A percentile compares a stretch with the other conserved stretches of the same genome.
These are phyloP conservation scores for Helenozyma rhizophorensis DNA, from an alignment of 805 yeast species.

Conservation along the genomic window DNA sequence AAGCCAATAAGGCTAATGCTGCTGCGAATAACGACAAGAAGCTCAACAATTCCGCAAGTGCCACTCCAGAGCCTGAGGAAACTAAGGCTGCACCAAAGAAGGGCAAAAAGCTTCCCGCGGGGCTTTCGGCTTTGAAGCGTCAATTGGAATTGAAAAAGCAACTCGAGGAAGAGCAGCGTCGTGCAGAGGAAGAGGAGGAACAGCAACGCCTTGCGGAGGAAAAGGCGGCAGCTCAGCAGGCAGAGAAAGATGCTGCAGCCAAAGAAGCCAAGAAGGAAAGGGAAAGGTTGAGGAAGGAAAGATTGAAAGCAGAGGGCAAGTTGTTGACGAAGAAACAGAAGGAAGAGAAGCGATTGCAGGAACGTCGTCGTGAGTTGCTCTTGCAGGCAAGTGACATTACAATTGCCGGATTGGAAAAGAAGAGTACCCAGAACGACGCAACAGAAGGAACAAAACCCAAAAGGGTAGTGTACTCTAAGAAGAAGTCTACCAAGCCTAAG, in stretches of 20 bases:
- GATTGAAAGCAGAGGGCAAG: constrained; percentile 94
- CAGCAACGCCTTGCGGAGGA: constrained; percentile 48
- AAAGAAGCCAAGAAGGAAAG: constrained; percentile 73
- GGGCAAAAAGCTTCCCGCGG: constrained; percentile 83
- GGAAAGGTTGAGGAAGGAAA: constrained; percentile 82
- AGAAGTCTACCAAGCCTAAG: constrained; percentile 53
- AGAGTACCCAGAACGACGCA: constrained; percentile 10
- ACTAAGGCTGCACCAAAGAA: constrained; percentile 41
- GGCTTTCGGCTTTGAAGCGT: constrained; percentile 83
- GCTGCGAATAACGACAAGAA: constrained; percentile 26
- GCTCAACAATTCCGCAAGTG: constrained; percentile 21
- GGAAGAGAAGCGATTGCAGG: constrained; percentile 81
- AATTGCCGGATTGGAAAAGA: constrained; percentile 65
- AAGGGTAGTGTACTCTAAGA: constrained; percentile 67
- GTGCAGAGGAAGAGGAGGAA: constrained; percentile 67
- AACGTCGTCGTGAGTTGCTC: constrained; percentile 84
- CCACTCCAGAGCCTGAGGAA: constrained; percentile 30
- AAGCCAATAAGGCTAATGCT: constrained; percentile 42
- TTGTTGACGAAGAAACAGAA: constrained; percentile 90
- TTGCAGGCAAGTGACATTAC: constrained; percentile 67
- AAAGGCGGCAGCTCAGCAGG: constrained; percentile 52
- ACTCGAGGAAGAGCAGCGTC: constrained; percentile 76
- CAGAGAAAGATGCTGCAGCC: constrained; percentile 57
- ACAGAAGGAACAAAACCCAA: constrained; percentile 45
- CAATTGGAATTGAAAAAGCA: constrained; percentile 88